phyloP scores from a whole-genome alignment of 331 rosid genomes.

The Ulmus americana region DNA sequence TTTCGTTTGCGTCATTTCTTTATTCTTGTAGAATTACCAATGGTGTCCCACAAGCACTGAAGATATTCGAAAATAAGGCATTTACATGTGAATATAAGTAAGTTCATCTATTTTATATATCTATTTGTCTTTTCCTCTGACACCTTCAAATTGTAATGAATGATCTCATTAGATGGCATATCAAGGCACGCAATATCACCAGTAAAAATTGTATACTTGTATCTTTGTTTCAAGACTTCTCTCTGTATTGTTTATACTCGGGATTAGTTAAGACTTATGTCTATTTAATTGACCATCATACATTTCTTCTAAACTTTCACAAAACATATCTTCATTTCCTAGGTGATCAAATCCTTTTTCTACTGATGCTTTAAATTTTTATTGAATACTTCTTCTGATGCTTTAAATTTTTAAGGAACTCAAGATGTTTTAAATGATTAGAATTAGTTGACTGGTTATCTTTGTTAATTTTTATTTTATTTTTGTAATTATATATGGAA shows the following conservation, averaged over 20 bases:
- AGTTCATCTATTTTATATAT: slow-evolving; percentile 1
- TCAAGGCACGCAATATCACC: not conserved
- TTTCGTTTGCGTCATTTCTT: slow-evolving; percentile 10
- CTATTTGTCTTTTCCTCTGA: slow-evolving; percentile 8
- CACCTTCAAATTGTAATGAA: not conserved
- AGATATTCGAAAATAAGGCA: slow-evolving; percentile 70
- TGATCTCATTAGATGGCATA: not conserved
- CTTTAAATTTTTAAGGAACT: not conserved
- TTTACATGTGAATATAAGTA: slow-evolving; percentile 91
- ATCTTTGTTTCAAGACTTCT: not conserved
- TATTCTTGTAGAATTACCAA: slow-evolving; percentile 59
- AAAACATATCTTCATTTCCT: not conserved
- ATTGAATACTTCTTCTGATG: too few relatives aligned
- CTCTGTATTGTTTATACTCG: not conserved
- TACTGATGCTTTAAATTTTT: not conserved
- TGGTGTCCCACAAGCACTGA: slow-evolving; percentile 73
- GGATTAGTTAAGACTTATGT: not conserved
- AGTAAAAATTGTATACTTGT: not conserved
- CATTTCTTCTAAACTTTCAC: not conserved
- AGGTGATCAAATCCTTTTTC: not conserved
- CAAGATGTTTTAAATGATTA: not conserved
- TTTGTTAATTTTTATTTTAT: not conserved
- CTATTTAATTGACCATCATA: not conserved
- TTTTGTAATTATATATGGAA: not conserved
- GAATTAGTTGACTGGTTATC: not conserved